Base-by-base conservation (phyloP, 768 basidiomycete species). In the Podaxis sp. region DNA sequence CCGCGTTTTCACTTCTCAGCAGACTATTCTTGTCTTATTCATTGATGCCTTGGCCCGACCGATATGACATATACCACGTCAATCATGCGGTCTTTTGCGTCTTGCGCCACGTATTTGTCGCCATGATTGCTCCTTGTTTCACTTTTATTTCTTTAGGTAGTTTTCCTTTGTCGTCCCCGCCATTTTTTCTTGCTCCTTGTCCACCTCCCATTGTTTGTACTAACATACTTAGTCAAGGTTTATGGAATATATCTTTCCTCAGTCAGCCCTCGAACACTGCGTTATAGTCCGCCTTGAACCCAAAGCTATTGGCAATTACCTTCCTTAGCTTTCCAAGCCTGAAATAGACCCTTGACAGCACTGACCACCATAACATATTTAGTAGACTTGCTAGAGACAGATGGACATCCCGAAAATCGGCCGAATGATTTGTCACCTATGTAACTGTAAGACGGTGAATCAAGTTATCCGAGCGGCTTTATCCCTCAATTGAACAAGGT, bases 21-120 rank as follows among this genome's bases (percentile, higher is more conserved):
- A 46, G 15, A 46, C 44, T 33, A 46, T 15, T 4, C 57, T 12
- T 13, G 28, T 46, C 36, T 10, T 33, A 33, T 33, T 33, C 33
- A 33, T 33, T 33, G 33, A 33, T 10, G 33, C 33, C 38, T 30
- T 52, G 50, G 17, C 30, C 26, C 15, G 38, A 40, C 28, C 50
- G 49, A 26, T 24, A 50, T 37, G 58, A 37, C 20, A n/a, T 60
- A 60, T 60, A 60, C 59, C 59, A 53, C 17, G 40, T 62, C 61
- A 58, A 48, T 50, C 49, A 50, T 50, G 20, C 49, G 49, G 37
- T 60, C 40, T 41, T 11, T 22, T 7, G 26, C 6, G 24, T 28
- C 26, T 36, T 36, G 30, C n/a, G 33, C 28, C 30, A 7, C n/a
- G 33, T 22, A 17, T 13, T 38, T 5, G 12, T 24, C 20, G 24